Base-by-base conservation (phyloP, 164 flowering plant genomes). In the Berberis vulgaris region DNA sequence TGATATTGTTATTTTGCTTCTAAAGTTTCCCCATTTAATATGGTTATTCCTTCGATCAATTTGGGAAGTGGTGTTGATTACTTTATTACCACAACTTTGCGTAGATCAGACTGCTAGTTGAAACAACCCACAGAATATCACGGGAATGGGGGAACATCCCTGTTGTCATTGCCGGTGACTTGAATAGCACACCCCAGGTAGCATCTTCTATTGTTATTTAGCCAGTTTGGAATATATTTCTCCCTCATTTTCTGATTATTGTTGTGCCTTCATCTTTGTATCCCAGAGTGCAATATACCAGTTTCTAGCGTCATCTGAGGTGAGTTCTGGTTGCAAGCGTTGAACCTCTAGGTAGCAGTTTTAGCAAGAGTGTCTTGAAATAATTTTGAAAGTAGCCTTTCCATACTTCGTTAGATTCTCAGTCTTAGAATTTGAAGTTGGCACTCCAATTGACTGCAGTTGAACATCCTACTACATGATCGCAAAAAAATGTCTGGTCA, bases 151-250 rank as follows among this genome's bases (percentile, higher is more conserved):
- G 93, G 43, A 58, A 52, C 65, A 84, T 87, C 59, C 96, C 96
- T 45, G 78, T 92, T 61, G 71, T 87, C 45, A 57, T 89, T 73
- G 83, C 82, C 69, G 98, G 98, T 38, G 96, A 92, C 72, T 65
- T 92, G 4, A 92, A 89, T 74, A 79, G 95, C 73, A 47, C 78
- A 63, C 96, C 98, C 61, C 76, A 86, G 90, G 97, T 88, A 64
- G 49, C 55, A 42, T 64, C n/a, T 71, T 64, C 54, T 62, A 52
- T 57, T 54, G 42, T 59, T 49, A n/a, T 41, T 66, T 49, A 12
- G 4, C 11, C 44, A 11, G 7, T 1, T 13, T n/a, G 43, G 49
- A 40, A 3, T 4, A 1, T 1, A 52, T 52, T n/a, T 45, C 2
- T 2, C 41, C 12, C 46, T n/a, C 4, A 41, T n/a, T 2, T 43